A percentile compares a stretch with the other conserved stretches of the same genome.
Evolutionary conservation across 257 asterid genomes (phyloP).

Genomic region (Solanum tacnaense): DNA sequence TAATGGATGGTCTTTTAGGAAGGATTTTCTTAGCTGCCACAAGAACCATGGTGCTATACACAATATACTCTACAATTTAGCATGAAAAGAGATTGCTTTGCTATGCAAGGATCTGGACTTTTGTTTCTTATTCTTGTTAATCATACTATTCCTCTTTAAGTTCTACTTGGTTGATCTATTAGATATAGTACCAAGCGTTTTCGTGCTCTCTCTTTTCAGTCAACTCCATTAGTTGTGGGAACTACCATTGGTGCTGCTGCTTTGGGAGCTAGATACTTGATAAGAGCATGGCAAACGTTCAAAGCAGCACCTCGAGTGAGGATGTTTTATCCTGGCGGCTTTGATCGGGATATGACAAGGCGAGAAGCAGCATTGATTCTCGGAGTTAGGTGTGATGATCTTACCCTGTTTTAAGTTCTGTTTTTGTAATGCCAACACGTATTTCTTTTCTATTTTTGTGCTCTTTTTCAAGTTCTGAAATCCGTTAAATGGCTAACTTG

Average conservation of each 20-base stretch:
- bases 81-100: neutral
- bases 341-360: constrained; percentile 50
- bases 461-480: neutral
- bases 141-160: neutral
- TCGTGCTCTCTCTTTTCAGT: constrained; percentile 17
- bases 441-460: neutral
- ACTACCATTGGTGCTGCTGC: constrained; percentile 56
- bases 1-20: neutral
- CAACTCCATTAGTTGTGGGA: constrained; percentile 30
- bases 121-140: neutral
- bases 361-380: constrained; percentile 77
- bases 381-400: constrained; percentile 43
- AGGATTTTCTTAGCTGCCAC: neutral
- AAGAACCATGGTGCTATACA: neutral
- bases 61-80: neutral
- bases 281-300: constrained; percentile 48
- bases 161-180: neutral
- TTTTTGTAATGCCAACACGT: neutral
- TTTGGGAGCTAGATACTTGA: constrained; percentile 38
- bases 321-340: constrained; percentile 64
- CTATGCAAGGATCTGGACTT: neutral
- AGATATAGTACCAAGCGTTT: neutral
- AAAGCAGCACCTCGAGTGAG: constrained; percentile 38
- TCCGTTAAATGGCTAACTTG: neutral
- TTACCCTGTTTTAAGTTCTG: neutral